These are phyloP conservation scores for Cladosporium sp. DNA, from an alignment of 2,329 filamentous ascomycete species.

Conservation along the genomic window DNA sequence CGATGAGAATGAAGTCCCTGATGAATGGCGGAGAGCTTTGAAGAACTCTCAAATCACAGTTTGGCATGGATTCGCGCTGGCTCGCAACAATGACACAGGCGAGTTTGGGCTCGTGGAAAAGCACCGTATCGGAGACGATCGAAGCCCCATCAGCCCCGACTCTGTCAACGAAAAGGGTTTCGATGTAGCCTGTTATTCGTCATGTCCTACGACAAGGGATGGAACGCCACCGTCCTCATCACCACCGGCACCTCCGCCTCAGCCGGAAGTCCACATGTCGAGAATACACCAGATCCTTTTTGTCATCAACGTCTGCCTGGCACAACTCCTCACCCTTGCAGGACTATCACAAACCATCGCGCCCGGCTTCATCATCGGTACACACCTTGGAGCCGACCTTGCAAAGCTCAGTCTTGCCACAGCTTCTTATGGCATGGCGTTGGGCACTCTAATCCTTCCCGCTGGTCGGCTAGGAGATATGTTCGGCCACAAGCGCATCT, in stretches of 20 bases:
- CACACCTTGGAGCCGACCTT: slow-evolving; percentile 42
- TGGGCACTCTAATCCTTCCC: slow-evolving; percentile 48
- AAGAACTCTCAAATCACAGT: slow-evolving; percentile 17
- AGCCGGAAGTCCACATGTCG: slow-evolving; percentile 6
- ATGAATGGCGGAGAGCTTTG: slow-evolving; percentile 12
- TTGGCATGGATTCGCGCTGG: slow-evolving; percentile 10
- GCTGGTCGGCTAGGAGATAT: slow-evolving; percentile 46
- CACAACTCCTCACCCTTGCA: slow-evolving; percentile 31
- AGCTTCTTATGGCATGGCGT: slow-evolving; percentile 45
- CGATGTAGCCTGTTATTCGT: neutral
- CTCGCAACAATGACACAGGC: slow-evolving; percentile 13
- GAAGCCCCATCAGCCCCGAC: slow-evolving; percentile 7
- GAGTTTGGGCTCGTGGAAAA: slow-evolving; percentile 17
- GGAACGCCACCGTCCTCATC: neutral
- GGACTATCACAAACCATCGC: slow-evolving; percentile 36
- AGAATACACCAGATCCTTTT: slow-evolving; percentile 20
- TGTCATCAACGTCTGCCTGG: slow-evolving; percentile 29
- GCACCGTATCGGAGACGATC: neutral
- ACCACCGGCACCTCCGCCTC: neutral
- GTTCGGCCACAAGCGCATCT: slow-evolving; percentile 46
- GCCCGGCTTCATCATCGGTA: slow-evolving; percentile 49
- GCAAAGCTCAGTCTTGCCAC: slow-evolving; percentile 48
- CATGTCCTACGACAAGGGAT: neutral
- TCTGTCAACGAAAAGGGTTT: slow-evolving; percentile 11
- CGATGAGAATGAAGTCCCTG: slow-evolving; percentile 8